A percentile compares a stretch with the other conserved stretches of the same genome.
Evolutionary conservation across 1,139 yeast species (phyloP).

Genomic region (Taphrina deformans): DNA sequence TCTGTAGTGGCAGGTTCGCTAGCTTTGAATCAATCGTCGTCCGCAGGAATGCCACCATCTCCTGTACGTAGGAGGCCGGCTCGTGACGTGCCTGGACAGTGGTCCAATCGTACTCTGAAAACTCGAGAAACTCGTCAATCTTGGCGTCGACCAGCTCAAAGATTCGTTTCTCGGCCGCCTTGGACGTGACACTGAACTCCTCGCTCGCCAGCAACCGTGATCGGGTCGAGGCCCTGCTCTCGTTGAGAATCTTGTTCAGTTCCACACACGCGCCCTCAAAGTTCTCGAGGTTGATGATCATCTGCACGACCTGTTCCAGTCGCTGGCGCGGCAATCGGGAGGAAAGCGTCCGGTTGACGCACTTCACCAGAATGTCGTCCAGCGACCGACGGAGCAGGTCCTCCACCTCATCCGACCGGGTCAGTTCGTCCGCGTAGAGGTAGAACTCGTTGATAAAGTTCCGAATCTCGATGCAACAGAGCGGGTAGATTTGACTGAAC

Average conservation of each 20-base stretch:
- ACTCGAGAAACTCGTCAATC: slow-evolving; percentile 75
- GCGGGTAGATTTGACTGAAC: slow-evolving; percentile 83
- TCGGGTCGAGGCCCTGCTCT: slow-evolving; percentile 59
- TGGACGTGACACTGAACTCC: slow-evolving; percentile 62
- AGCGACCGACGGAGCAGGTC: slow-evolving; percentile 50
- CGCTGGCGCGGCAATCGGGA: slow-evolving; percentile 67
- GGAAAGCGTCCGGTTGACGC: slow-evolving; percentile 67
- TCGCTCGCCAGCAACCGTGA: slow-evolving; percentile 53
- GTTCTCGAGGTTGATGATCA: slow-evolving; percentile 81
- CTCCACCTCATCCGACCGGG: slow-evolving; percentile 53
- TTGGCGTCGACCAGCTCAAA: slow-evolving; percentile 65
- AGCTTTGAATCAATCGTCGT: slow-evolving; percentile 87
- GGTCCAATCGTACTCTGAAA: slow-evolving; percentile 81
- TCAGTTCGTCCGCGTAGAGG: slow-evolving; percentile 59
- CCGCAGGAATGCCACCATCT: slow-evolving; percentile 82
- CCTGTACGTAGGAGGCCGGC: slow-evolving; percentile 75
- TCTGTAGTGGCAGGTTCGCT: slow-evolving; percentile 73
- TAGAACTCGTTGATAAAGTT: slow-evolving; percentile 64
- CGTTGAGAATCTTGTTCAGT: slow-evolving; percentile 47
- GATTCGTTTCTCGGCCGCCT: slow-evolving; percentile 75
- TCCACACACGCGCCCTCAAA: slow-evolving; percentile 60
- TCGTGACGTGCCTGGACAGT: slow-evolving; percentile 52
- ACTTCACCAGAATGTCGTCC: slow-evolving; percentile 67
- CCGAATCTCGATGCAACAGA: slow-evolving; percentile 74
- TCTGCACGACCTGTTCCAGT: slow-evolving; percentile 89